A percentile compares a stretch with the other conserved stretches of the same genome.
Evolutionary conservation across 2,329 filamentous ascomycete species (phyloP).

Genomic region (Nemania sp.): DNA sequence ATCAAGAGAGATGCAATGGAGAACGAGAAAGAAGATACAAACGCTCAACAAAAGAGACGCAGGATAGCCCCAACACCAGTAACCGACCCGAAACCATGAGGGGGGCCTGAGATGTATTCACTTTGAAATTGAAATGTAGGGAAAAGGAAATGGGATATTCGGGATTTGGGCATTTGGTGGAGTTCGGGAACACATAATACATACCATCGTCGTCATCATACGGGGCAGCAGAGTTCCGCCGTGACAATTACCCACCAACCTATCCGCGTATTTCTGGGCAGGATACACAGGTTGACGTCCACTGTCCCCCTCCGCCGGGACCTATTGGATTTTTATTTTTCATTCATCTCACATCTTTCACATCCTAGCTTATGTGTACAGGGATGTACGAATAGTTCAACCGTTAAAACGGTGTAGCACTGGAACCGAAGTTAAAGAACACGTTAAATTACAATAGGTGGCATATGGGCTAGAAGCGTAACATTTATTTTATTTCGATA

Average conservation of each 20-base stretch:
- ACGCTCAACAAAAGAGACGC: slow-evolving; percentile 71
- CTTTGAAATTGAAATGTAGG: slow-evolving; percentile 13
- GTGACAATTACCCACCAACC: not conserved
- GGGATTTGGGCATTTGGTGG: slow-evolving; percentile 32
- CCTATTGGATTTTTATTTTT: not conserved
- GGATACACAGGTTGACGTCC: slow-evolving; percentile 23
- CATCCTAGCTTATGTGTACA: slow-evolving; percentile 4
- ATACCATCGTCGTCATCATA: not conserved
- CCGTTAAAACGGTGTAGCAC: not conserved
- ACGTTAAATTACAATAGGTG: too few species aligned
- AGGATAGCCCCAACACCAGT: slow-evolving; percentile 77
- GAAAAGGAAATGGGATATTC: slow-evolving; percentile 10
- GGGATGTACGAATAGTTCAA: slow-evolving; percentile 3
- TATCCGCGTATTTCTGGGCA: slow-evolving; percentile 18
- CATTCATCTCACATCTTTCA: not conserved
- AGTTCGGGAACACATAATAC: slow-evolving; percentile 29
- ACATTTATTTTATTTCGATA: too few species aligned
- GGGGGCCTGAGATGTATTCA: not conserved
- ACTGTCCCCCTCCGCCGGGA: not conserved
- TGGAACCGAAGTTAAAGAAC: too few species aligned
- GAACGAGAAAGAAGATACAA: slow-evolving; percentile 65
- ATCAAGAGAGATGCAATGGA: slow-evolving; percentile 70
- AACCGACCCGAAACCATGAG: slow-evolving; percentile 41
- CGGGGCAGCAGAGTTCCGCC: not conserved
- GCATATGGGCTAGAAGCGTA: too few species aligned